phyloP scores from a whole-genome alignment of 2,329 filamentous ascomycete genomes.

The Aspergillus sp. region DNA sequence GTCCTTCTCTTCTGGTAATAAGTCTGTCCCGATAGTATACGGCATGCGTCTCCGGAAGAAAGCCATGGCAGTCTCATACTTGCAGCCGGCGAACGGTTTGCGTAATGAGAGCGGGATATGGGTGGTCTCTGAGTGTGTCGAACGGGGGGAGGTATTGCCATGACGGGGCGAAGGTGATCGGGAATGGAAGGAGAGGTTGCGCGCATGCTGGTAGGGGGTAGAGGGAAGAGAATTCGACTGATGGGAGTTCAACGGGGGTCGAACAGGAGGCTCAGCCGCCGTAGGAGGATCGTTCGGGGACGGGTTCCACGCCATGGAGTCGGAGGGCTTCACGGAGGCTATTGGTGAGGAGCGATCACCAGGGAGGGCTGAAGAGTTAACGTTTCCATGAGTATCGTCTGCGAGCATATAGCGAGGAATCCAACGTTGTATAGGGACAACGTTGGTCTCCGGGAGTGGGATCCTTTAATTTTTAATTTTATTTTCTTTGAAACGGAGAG shows the following conservation, averaged over 20 bases:
- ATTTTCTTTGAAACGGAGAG: neutral
- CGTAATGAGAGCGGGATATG: slow-evolving; percentile 61
- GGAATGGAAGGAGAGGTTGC: slow-evolving; percentile 72
- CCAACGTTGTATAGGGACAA: slow-evolving; percentile 22
- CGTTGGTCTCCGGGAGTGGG: slow-evolving; percentile 17
- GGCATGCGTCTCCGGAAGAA: slow-evolving; percentile 79
- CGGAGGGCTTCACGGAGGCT: slow-evolving; percentile 31
- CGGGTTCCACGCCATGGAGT: slow-evolving; percentile 34
- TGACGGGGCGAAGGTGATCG: slow-evolving; percentile 71
- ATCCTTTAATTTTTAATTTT: too few relatives aligned
- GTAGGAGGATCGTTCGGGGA: slow-evolving; percentile 22
- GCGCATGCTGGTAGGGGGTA: slow-evolving; percentile 80
- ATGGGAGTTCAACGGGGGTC: slow-evolving; percentile 48
- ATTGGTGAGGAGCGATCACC: slow-evolving; percentile 35
- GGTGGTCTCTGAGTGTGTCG: slow-evolving; percentile 82
- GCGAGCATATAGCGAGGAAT: slow-evolving; percentile 33
- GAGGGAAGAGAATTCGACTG: slow-evolving; percentile 88
- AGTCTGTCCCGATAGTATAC: slow-evolving; percentile 78
- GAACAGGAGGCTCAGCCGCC: slow-evolving; percentile 30
- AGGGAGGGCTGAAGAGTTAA: slow-evolving; percentile 28
- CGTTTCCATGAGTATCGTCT: slow-evolving; percentile 35
- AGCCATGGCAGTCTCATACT: slow-evolving; percentile 79
- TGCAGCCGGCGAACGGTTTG: slow-evolving; percentile 63
- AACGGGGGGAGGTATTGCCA: slow-evolving; percentile 75
- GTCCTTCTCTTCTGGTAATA: slow-evolving; percentile 61